Percentiles rank a stretch among this genome's conserved stretches.
Evolutionary conservation across 192 early-diverging fungal genomes (phyloP).

Genomic region (Coemansia sp.): DNA sequence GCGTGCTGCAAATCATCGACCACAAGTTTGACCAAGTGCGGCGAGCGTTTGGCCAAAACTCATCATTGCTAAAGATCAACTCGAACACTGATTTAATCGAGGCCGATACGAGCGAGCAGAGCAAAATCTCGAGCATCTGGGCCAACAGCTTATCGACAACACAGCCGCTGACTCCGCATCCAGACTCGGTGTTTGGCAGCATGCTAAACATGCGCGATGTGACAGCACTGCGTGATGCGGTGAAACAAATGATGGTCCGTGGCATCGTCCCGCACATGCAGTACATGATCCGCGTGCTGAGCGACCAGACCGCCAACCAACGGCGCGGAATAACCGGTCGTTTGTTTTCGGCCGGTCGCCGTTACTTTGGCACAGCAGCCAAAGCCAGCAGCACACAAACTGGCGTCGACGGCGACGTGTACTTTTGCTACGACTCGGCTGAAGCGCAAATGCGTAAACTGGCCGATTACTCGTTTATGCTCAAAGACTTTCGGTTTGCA

Average conservation of each 20-base stretch:
- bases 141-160: constrained; percentile 17
- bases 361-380: constrained; percentile 73
- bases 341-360: constrained; percentile 77
- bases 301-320: constrained; percentile 87
- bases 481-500: constrained; percentile 90
- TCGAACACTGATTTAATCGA: constrained; percentile 32
- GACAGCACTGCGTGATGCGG: constrained; percentile 41
- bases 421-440: constrained; percentile 72
- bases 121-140: constrained; percentile 45
- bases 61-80: constrained; percentile 43
- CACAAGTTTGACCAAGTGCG: constrained; percentile 48
- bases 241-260: constrained; percentile 66
- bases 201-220: constrained; percentile 55
- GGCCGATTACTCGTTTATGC: constrained; percentile 97
- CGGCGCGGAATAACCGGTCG: constrained; percentile 87
- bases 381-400: constrained; percentile 19
- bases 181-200: constrained; percentile 18
- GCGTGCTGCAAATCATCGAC: constrained; percentile 40
- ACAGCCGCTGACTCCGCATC: constrained; percentile 10
- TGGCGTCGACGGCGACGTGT: constrained; percentile 34
- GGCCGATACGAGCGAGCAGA: constrained; percentile 15
- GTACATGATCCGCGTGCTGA: constrained; percentile 79
- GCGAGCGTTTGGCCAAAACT: constrained; percentile 48
- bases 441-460: constrained; percentile 90
- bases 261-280: constrained; percentile 89